phyloP scores from a whole-genome alignment of 306 rosid genomes.

The Trichosanthes cucumerina region DNA sequence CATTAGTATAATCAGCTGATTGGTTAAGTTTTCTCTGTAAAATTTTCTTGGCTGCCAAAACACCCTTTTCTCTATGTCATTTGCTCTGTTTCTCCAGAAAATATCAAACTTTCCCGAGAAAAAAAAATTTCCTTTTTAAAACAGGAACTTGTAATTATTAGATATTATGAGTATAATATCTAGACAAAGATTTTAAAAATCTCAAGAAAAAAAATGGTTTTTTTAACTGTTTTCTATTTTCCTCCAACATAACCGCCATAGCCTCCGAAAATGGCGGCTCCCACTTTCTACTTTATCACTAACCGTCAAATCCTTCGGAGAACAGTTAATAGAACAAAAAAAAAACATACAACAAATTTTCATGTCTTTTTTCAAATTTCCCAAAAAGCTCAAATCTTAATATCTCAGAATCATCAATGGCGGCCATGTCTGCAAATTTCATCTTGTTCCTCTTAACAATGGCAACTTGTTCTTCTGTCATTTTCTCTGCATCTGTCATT shows the following conservation, averaged over 20 bases:
- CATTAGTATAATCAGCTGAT: not conserved
- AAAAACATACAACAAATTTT: not conserved
- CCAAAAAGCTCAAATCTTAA: not conserved
- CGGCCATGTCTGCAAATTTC: conserved; percentile 26
- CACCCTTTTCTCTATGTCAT: not conserved
- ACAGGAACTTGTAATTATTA: not conserved
- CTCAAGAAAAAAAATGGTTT: not conserved
- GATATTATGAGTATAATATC: not conserved
- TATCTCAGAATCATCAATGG: conserved; percentile 24
- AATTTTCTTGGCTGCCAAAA: not conserved
- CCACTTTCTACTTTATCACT: conserved; percentile 2
- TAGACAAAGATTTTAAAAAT: not conserved
- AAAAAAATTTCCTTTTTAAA: not conserved
- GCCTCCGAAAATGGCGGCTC: conserved; percentile 2
- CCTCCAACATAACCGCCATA: not conserved
- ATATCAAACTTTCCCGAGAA: not conserved
- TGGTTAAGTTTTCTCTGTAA: not conserved
- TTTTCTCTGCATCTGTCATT: conserved; percentile 37
- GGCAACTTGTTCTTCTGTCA: conserved; percentile 6
- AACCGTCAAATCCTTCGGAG: not conserved
- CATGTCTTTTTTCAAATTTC: not conserved
- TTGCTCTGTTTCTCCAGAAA: not conserved
- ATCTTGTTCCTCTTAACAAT: conserved; percentile 12
- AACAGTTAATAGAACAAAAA: not conserved
- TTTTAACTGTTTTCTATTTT: not conserved